Percentiles rank a stretch among this genome's conserved stretches.
Evolutionary conservation across 2,329 filamentous ascomycete species (phyloP).

Genomic region (Neoscytalidium dimidiatum): DNA sequence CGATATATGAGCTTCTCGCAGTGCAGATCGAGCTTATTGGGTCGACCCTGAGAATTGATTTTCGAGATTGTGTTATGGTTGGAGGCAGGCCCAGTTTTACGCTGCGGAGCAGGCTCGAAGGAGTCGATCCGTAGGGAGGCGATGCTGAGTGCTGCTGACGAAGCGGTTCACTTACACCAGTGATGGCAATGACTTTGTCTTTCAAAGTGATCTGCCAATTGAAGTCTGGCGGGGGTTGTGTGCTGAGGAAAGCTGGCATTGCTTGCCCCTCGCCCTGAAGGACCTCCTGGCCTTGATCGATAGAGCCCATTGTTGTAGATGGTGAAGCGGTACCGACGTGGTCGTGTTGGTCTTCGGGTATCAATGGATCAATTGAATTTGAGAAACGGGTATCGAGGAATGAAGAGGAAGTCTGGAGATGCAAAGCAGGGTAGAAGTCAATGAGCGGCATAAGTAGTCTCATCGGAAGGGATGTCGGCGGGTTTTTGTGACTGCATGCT

Average conservation of each 20-base stretch:
- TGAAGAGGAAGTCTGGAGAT: not conserved
- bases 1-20: not conserved
- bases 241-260: constrained; percentile 41
- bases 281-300: not conserved
- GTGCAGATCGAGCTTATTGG: not conserved
- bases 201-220: constrained; percentile 49
- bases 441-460: not conserved
- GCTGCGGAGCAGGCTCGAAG: not conserved
- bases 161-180: constrained; percentile 26
- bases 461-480: not conserved
- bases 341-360: not conserved
- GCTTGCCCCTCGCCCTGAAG: constrained; percentile 21
- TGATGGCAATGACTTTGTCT: constrained; percentile 45
- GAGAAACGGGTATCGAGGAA: not conserved
- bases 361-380: not conserved
- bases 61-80: not conserved
- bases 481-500: not conserved
- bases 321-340: not conserved
- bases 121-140: not conserved
- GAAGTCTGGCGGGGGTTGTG: constrained; percentile 46
- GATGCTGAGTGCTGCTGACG: not conserved
- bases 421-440: not conserved
- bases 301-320: constrained; percentile 1
- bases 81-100: not conserved
- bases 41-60: not conserved